Base-by-base conservation (phyloP, 352 stramenopile species). In the Globisporangium yorkense region DNA sequence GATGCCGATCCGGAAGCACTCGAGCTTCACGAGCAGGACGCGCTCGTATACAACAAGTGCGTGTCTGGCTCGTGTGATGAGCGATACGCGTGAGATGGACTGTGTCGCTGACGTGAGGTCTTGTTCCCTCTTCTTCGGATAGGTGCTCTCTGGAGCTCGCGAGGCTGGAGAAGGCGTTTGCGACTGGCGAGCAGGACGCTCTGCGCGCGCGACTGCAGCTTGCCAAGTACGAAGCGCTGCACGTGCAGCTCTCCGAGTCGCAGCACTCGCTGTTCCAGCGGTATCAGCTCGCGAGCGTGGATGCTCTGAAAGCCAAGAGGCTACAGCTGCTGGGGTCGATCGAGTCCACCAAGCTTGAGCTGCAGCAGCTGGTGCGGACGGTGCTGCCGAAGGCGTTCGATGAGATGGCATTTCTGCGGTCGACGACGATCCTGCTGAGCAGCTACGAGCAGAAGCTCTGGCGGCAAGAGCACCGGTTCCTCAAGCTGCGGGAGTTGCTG, bases 371-470 rank as follows among this genome's bases (percentile, higher is more conserved):
- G 10, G 61, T 69, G 16, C 48, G 57, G 1, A 51, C 62, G 6
- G 33, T 66, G 13, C 56, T 80, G 2, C 60, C 61, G 16, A 40
- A 48, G 2, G 31, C 50, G 33, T 65, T 73, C 18, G 63, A 68
- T 5, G 66, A 77, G 47, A 62, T 80, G 20, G 71, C 71, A 41
- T 75, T 77, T 29, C 59, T 80, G 15, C 66, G 67, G 39, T 70
- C 68, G 1, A 77, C 71, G 20, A 73, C 51, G 10, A 67, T 80
- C 12, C 51, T 80, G 2, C 51, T 80, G 20, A 56, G 71, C 12
- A 80, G 63, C 66, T 80, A 80, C 47, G 71, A 80, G 49, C 68
- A 77, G 18, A 80, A 80, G 43, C 41, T 80, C 2, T 80, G 71
- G 71, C 62, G 71, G 0, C 71, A 80, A 43, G 68, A 80, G 50